Conservation (phyloP, 352 stramenopile species). For the Globisporangium radiosum region DNA sequence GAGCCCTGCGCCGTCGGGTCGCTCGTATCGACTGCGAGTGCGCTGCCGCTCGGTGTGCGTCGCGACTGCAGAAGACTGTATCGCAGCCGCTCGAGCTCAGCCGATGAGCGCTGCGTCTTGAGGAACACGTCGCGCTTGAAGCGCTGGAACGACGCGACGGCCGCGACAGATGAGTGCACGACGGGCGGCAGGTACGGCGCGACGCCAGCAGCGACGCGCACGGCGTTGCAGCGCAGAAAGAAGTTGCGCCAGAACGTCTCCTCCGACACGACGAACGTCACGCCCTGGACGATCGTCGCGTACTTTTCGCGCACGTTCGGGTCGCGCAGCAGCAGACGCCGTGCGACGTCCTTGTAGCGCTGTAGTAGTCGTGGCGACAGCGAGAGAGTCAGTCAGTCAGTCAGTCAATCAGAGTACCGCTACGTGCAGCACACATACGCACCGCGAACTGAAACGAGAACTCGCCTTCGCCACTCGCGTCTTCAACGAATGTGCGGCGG, state of each 20-base stretch:
- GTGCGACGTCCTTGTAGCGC: constrained; percentile 37
- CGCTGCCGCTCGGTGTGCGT: constrained; percentile 8
- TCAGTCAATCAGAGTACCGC: too few relatives aligned
- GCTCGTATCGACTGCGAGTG: constrained; percentile 21
- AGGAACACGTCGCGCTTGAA: constrained; percentile 42
- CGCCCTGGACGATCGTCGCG: constrained; percentile 28
- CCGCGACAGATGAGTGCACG: constrained; percentile 19
- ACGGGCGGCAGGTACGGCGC: constrained; percentile 47
- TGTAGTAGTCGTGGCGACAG: constrained; percentile 2
- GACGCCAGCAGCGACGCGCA: constrained; percentile 28
- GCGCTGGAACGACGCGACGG: constrained; percentile 39
- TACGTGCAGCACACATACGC: neutral
- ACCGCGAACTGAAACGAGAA: constrained; percentile 51
- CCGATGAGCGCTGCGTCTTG: constrained; percentile 32
- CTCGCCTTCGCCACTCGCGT: constrained; percentile 49
- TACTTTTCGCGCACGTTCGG: constrained; percentile 62
- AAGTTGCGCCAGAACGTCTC: constrained; percentile 67
- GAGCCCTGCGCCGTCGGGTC: constrained; percentile 16
- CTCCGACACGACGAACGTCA: constrained; percentile 36
- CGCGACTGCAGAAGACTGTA: constrained; percentile 22
- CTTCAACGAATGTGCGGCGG: constrained; percentile 53
- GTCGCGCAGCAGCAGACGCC: constrained; percentile 45
- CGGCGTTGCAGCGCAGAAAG: constrained; percentile 59
- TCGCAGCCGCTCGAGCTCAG: constrained; percentile 27
- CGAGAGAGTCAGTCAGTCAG: too few relatives aligned